phyloP scores from a whole-genome alignment of 371 early-diverging fungal genomes.

The Mucor saturninus region DNA sequence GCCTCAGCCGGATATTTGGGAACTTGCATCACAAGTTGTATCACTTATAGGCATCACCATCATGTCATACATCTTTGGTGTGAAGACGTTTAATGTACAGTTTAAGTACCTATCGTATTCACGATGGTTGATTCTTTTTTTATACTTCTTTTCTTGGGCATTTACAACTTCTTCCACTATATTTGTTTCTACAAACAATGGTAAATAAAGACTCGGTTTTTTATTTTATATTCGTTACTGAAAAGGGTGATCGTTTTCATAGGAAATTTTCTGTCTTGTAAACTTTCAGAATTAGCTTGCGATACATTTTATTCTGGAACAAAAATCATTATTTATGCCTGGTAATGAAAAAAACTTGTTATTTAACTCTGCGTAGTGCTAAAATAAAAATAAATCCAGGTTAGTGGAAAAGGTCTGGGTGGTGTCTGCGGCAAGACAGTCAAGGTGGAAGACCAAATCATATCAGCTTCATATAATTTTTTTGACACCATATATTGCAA shows the following conservation, averaged over 20 bases:
- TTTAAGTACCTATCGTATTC: constrained; percentile 31
- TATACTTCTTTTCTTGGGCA: constrained; percentile 32
- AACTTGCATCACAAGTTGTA: constrained; percentile 25
- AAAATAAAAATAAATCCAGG: constrained; percentile 11
- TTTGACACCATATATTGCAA: constrained; percentile 46
- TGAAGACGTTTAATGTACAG: constrained; percentile 28
- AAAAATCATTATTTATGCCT: constrained; percentile 28
- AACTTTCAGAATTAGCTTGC: constrained; percentile 29
- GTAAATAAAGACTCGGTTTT: not conserved
- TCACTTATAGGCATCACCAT: constrained; percentile 20
- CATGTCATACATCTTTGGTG: constrained; percentile 24
- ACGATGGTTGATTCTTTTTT: constrained; percentile 21
- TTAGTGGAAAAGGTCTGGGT: constrained; percentile 39
- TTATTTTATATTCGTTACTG: too few relatives aligned
- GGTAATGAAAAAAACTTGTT: constrained; percentile 12
- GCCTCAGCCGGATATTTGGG: constrained; percentile 26
- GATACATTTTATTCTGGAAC: constrained; percentile 34
- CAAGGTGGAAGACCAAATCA: constrained; percentile 35
- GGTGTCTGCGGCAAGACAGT: constrained; percentile 33
- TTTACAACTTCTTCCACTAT: constrained; percentile 18
- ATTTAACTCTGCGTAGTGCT: not conserved
- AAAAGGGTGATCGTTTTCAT: too few relatives aligned
- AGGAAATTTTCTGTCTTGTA: constrained; percentile 28
- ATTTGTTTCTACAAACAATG: constrained; percentile 30
- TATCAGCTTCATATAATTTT: constrained; percentile 41